These are phyloP conservation scores for Pyrus pyrifolia DNA, from an alignment of 306 rosid species.

Conservation along the genomic window DNA sequence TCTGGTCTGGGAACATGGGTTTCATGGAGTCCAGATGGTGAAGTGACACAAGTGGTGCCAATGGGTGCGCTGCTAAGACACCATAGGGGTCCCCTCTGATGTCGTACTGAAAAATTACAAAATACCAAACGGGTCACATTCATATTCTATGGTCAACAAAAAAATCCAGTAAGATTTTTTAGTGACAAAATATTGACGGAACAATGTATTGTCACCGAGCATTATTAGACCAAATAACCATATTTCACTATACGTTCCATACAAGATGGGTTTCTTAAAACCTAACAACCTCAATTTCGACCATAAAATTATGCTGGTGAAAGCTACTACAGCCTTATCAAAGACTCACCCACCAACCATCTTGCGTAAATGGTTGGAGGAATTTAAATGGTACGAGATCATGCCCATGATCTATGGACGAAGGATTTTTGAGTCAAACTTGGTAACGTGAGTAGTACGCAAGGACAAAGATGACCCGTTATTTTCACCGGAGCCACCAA, in stretches of 20 bases:
- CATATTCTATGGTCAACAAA: neutral
- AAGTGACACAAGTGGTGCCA: slow-evolving; percentile 78
- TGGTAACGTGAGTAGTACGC: too few relatives aligned
- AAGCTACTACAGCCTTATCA: neutral
- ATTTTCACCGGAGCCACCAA: too few relatives aligned
- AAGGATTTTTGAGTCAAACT: too few relatives aligned
- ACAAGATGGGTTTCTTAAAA: too few relatives aligned
- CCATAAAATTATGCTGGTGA: neutral
- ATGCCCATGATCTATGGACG: too few relatives aligned
- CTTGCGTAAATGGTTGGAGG: neutral
- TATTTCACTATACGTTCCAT: too few relatives aligned
- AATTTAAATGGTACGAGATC: neutral
- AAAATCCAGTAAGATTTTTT: neutral
- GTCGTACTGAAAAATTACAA: slow-evolving; percentile 53
- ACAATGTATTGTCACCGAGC: neutral
- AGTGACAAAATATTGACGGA: neutral
- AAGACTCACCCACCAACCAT: neutral
- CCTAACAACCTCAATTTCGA: neutral
- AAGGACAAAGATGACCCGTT: too few relatives aligned
- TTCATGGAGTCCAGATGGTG: slow-evolving; percentile 68
- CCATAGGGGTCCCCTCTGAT: slow-evolving; percentile 71
- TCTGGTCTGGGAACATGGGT: slow-evolving; percentile 54
- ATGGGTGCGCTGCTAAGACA: slow-evolving; percentile 76
- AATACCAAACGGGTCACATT: neutral
- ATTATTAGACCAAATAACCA: neutral